phyloP scores from a whole-genome alignment of 306 rosid genomes.

The Ceratonia siliqua region DNA sequence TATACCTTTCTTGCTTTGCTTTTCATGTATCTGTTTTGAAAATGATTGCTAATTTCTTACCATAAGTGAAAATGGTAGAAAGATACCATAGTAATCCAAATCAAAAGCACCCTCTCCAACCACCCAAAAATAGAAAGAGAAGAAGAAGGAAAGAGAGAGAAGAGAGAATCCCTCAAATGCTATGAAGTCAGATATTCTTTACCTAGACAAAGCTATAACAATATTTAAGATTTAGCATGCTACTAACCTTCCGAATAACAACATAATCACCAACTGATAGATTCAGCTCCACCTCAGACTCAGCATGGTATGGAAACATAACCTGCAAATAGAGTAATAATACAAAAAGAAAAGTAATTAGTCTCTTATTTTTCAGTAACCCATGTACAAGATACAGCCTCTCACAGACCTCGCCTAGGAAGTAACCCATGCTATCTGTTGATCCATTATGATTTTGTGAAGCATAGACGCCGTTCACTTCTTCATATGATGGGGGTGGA shows the following conservation, averaged over 20 bases:
- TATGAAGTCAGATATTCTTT: slow-evolving; percentile 4
- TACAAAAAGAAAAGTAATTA: slow-evolving; percentile 27
- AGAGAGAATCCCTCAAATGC: background rate
- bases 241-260: slow-evolving; percentile 82
- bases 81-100: background rate
- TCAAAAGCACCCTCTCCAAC: background rate
- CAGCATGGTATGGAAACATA: slow-evolving; percentile 75
- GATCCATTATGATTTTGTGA: slow-evolving; percentile 69
- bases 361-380: slow-evolving; percentile 1
- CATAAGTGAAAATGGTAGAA: background rate
- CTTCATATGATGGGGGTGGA: slow-evolving; percentile 92
- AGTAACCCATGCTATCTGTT: slow-evolving; percentile 73
- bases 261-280: slow-evolving; percentile 81
- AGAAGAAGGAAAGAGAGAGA: background rate
- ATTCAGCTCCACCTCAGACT: slow-evolving; percentile 85
- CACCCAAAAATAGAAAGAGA: too few relatives aligned
- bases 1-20: background rate
- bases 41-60: background rate
- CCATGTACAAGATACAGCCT: slow-evolving; percentile 27
- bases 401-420: slow-evolving; percentile 86
- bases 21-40: background rate
- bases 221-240: slow-evolving; percentile 29
- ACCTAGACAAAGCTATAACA: background rate
- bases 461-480: slow-evolving; percentile 78
- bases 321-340: slow-evolving; percentile 52